Evolutionary conservation across 495 filamentous ascomycete species (phyloP).

Genomic region (Astrocystis sublimbata): DNA sequence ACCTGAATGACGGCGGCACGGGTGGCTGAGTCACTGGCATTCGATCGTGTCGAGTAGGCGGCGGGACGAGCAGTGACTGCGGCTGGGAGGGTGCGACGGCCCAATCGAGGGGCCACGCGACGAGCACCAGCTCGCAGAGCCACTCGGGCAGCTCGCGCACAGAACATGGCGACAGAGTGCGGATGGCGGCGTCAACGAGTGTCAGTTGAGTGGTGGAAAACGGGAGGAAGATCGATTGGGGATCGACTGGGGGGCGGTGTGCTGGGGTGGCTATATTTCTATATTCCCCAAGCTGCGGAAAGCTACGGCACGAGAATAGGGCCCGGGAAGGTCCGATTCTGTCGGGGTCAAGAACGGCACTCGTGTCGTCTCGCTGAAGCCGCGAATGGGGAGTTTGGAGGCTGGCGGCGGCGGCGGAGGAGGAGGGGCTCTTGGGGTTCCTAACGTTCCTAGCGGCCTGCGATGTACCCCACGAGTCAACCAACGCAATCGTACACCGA

Average conservation of each 20-base stretch:
- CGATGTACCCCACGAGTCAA: constrained; percentile 12
- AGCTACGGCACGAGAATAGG: neutral
- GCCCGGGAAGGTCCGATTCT: neutral
- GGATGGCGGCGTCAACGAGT: neutral
- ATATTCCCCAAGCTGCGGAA: constrained; percentile 4
- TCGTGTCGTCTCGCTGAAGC: constrained; percentile 10
- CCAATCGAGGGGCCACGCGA: constrained; percentile 8
- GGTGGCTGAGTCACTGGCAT: constrained; percentile 54
- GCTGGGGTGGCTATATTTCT: neutral
- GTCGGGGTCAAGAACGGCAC: neutral
- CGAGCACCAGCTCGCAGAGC: constrained; percentile 15
- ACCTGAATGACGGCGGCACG: constrained; percentile 90
- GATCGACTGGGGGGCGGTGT: neutral
- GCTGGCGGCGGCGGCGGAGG: neutral
- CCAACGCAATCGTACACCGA: constrained; percentile 15
- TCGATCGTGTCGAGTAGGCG: constrained; percentile 38
- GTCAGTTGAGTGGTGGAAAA: neutral
- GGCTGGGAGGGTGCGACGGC: neutral
- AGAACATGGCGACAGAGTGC: constrained; percentile 5
- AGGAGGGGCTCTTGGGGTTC: constrained; percentile 8
- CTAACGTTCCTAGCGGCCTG: constrained; percentile 9
- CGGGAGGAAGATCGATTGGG: neutral
- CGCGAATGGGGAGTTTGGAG: constrained; percentile 1
- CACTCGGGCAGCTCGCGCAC: constrained; percentile 15
- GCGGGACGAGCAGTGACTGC: neutral